These are phyloP conservation scores for Nannizzia gypsea DNA, from an alignment of 2,329 filamentous ascomycete species.

Conservation along the genomic window DNA sequence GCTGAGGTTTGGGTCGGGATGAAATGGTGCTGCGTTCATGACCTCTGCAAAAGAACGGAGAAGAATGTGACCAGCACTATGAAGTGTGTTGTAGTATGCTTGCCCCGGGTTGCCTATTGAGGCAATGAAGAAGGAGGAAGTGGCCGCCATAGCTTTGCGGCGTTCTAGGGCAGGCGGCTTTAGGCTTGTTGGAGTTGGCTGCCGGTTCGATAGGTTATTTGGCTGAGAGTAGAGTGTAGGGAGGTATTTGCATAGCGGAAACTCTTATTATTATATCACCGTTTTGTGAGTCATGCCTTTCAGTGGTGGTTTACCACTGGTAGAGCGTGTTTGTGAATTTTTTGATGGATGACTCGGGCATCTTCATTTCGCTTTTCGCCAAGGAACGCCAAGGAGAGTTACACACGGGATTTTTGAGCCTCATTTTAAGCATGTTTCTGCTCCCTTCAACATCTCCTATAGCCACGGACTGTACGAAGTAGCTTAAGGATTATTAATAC, in stretches of 20 bases:
- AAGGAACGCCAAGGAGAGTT: not conserved
- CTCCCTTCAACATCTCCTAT: not conserved
- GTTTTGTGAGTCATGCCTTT: not conserved
- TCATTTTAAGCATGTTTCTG: not conserved
- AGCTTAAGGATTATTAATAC: not conserved
- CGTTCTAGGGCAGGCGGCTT: not conserved
- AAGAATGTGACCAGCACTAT: constrained; percentile 75
- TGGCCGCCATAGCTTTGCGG: not conserved
- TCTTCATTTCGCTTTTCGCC: not conserved
- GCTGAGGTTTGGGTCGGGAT: constrained; percentile 35
- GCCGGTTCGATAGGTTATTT: not conserved
- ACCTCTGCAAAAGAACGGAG: constrained; percentile 49
- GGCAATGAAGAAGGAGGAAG: constrained; percentile 52
- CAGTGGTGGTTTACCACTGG: not conserved
- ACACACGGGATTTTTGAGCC: not conserved
- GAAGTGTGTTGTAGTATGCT: constrained; percentile 62
- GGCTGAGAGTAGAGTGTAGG: too few species aligned
- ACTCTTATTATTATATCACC: not conserved
- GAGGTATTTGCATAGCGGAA: too few species aligned
- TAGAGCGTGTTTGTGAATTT: too few species aligned
- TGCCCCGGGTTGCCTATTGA: constrained; percentile 74
- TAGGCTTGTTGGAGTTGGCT: not conserved
- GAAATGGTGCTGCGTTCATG: constrained; percentile 38
- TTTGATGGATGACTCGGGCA: not conserved
- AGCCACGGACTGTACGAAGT: not conserved